Base-by-base conservation (phyloP, 805 yeast species). In the Cyberlindnera xylosilytica region DNA sequence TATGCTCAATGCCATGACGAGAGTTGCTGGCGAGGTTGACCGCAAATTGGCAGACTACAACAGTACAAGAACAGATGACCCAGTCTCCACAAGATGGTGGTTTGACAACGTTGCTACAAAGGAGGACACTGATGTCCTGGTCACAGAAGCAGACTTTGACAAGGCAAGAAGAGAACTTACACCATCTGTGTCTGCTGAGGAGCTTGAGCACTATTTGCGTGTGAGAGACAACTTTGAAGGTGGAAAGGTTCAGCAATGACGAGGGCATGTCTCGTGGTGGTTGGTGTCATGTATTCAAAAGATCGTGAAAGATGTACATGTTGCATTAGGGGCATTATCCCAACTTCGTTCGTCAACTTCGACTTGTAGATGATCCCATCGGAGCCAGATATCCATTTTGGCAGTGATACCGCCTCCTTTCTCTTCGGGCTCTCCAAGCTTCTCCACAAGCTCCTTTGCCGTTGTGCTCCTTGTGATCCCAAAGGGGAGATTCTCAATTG, bases 1-100 rank as follows among this genome's bases (percentile, higher is more conserved):
- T 0, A 88, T 91, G 93, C 72, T 91, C 53, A 88, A 88, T 62
- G 97, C 98, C 2, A 91, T 93, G 97, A 86, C 93, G 1, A 70
- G 98, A 52, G 80, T 83, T 0, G 97, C 98, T 1, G 71, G 71
- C 8, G 78, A 74, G 27, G 88, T 85, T 13, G 98, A 93, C 56
- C 54, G 50, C 2, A 83, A 82, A 57, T 73, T 90, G 26, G 65
- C 67, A 27, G 47, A 53, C 20, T 79, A 71, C 52, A 88, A 86
- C 57, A 46, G 52, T 54, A 4, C 70, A 71, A 4, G 58, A 60
- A 13, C n/a, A n/a, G n/a, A n/a, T n/a, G 71, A 69, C 4, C 65
- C 66, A 6, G 73, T 87, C 0, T 78, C 85, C 7, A 74, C 87
- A 1, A 71, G 95, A 42, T 84, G 89, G 76, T 91, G 97, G 97